Base-by-base conservation (phyloP, 768 basidiomycete genomes). In the Saitozyma sp. region DNA sequence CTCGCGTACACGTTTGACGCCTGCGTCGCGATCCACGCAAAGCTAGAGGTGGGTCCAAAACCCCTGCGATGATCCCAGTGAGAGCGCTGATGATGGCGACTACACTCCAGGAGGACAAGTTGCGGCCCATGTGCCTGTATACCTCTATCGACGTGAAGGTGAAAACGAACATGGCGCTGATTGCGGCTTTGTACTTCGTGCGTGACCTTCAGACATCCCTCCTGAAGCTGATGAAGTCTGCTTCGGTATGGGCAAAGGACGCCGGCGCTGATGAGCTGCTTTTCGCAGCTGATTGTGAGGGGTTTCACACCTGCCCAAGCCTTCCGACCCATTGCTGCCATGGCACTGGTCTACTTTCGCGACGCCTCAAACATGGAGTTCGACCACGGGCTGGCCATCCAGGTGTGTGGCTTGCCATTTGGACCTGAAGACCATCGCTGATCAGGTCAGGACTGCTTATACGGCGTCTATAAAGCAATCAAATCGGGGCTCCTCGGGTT, bases 101-200 rank as follows among this genome's bases (percentile, higher is more conserved):
- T 17, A 6, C 45, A 54, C 29, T 49, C 43, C 54, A 69, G 59
- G 56, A 51, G 17, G 59, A 54, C 19, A 53, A 62, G 41, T 38
- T 20, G 7, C 46, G 61, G 13, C 63, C 68, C 0, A 40, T 79
- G 3, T 76, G 74, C 54, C 83, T 99, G 14, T 98, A 95, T 80
- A 88, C 93, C 11, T 88, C 90, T 17, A 85, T 87, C 73, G 90
- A 93, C 70, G 88, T 93, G 7, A 86, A 87, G 70, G 84, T 84
- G 68, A 98, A 97, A 78, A 91, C 92, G 7, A 98, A 97, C 74
- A 91, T 95, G 6, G 93, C 93, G 0, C 81, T 98, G n/a, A 82
- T 98, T 37, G 90, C 97, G 83, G 88, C 93, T 10, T 85, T 98
- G 51, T 98, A 92, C 78, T 86, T 90, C 54, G 95, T 97, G 73